Evolutionary conservation across 2,329 filamentous ascomycete genomes (phyloP).

Genomic region (Aspergillus thermomutatus): DNA sequence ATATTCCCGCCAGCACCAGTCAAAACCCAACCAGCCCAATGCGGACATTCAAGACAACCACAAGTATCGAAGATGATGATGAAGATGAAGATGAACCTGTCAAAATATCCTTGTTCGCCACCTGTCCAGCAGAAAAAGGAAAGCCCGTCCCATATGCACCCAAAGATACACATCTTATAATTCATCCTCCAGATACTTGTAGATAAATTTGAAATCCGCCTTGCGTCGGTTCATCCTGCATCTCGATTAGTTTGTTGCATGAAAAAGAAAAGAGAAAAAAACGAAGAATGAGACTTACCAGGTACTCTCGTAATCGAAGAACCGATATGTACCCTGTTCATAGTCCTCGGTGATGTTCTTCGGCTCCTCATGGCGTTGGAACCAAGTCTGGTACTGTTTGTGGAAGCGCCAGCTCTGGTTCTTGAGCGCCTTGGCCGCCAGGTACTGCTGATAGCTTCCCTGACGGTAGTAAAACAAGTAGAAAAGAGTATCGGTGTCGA

Average conservation of each 20-base stretch:
- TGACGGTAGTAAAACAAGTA: slow-evolving; percentile 99
- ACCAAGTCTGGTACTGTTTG: slow-evolving; percentile 99
- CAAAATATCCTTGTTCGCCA: neutral
- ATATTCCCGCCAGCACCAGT: slow-evolving; percentile 6
- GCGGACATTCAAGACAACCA: slow-evolving; percentile 1
- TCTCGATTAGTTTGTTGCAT: slow-evolving; percentile 13
- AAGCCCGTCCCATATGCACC: slow-evolving; percentile 2
- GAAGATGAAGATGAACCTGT: neutral
- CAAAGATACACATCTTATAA: slow-evolving; percentile 47
- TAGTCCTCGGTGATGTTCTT: slow-evolving; percentile 99
- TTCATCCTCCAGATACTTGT: slow-evolving; percentile 96
- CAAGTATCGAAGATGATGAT: neutral
- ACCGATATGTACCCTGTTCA: slow-evolving; percentile 97
- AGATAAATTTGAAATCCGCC: slow-evolving; percentile 96
- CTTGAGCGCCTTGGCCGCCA: slow-evolving; percentile 95
- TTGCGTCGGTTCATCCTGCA: slow-evolving; percentile 96
- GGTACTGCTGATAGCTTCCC: slow-evolving; percentile 89
- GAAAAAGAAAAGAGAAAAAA: slow-evolving; percentile 9
- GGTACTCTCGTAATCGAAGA: slow-evolving; percentile 99
- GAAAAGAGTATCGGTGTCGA: slow-evolving; percentile 94
- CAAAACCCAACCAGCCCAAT: slow-evolving; percentile 3
- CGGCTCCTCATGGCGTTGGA: slow-evolving; percentile 95
- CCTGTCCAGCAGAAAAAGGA: slow-evolving; percentile 6
- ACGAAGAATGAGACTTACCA: slow-evolving; percentile 62
- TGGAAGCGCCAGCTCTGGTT: slow-evolving; percentile 98